A percentile compares a stretch with the other conserved stretches of the same genome.
phyloP scores from a whole-genome alignment of 148 eudicot genomes.

The Vaccinium darrowii region DNA sequence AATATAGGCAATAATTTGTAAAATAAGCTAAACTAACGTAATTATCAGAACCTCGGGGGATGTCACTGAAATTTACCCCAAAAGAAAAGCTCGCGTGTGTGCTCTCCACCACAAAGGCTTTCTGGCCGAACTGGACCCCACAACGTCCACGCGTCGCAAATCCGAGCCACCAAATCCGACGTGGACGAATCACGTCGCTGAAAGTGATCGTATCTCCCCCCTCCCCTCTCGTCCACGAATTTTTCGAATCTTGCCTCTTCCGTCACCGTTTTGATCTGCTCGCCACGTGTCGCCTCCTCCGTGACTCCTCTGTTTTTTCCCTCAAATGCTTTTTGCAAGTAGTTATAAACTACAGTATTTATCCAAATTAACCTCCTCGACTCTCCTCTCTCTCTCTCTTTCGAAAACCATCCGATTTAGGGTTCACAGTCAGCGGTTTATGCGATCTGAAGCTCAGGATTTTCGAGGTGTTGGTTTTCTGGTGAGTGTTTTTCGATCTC shows the following conservation, averaged over 20 bases:
- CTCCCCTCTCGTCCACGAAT: slow-evolving; percentile 56
- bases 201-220: slow-evolving; percentile 59
- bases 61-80: too few species aligned
- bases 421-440: slow-evolving; percentile 20
- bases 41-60: too few species aligned
- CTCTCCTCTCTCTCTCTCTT: slow-evolving; percentile 5
- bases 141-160: slow-evolving; percentile 24
- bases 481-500: slow-evolving; percentile 13
- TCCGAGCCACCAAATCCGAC: slow-evolving; percentile 2
- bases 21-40: too few species aligned
- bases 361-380: slow-evolving; percentile 22
- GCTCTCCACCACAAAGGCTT: background rate
- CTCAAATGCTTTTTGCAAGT: too few species aligned
- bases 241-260: slow-evolving; percentile 19
- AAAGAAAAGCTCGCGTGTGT: background rate
- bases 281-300: slow-evolving; percentile 57
- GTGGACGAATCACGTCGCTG: slow-evolving; percentile 49
- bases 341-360: too few species aligned
- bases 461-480: slow-evolving; percentile 26
- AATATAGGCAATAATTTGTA: too few species aligned
- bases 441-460: slow-evolving; percentile 1
- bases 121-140: slow-evolving; percentile 10
- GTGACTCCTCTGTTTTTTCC: background rate
- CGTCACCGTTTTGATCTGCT: slow-evolving; percentile 48
- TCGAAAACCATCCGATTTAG: slow-evolving; percentile 31